Percentiles rank a stretch among this genome's conserved stretches.
phyloP scores from a whole-genome alignment of 768 basidiomycete genomes.

The Phanerochaete carnosa region DNA sequence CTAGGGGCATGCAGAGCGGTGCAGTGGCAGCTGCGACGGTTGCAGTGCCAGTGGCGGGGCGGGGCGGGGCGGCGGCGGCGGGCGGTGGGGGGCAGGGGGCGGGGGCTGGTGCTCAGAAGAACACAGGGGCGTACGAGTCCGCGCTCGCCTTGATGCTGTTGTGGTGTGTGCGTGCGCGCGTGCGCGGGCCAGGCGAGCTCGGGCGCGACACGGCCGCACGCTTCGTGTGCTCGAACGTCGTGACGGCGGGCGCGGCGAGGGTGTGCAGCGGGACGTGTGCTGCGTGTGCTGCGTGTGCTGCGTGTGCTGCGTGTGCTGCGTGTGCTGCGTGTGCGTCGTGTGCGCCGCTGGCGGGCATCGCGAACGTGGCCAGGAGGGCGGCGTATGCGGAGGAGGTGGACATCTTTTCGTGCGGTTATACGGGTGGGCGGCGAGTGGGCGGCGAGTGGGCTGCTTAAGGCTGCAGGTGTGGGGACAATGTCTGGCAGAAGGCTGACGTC shows the following conservation, averaged over 20 bases:
- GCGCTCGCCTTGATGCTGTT: constrained; percentile 21
- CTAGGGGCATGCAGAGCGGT: too few relatives aligned
- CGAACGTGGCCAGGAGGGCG: constrained; percentile 3
- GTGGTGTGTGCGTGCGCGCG: constrained; percentile 15
- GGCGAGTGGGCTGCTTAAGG: background rate
- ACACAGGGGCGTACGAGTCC: constrained; percentile 19
- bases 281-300: background rate
- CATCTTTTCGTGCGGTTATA: background rate
- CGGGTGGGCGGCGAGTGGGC: background rate
- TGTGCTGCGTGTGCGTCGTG: background rate
- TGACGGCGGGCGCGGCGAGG: background rate
- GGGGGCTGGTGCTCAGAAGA: constrained; percentile 22
- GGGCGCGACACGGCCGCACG: constrained; percentile 11
- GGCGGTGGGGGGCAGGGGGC: too few relatives aligned
- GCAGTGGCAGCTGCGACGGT: too few relatives aligned
- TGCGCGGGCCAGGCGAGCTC: constrained; percentile 14
- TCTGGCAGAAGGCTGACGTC: too few relatives aligned
- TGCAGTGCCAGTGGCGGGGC: too few relatives aligned
- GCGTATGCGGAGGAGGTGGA: constrained; percentile 8
- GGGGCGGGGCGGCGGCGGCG: too few relatives aligned
- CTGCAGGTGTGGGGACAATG: background rate
- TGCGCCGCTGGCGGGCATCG: background rate
- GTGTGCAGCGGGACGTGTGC: background rate
- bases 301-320: background rate
- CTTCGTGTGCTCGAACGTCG: constrained; percentile 12